A percentile compares a stretch with the other conserved stretches of the same genome.
Conservation (phyloP, 495 filamentous ascomycete species). For the Penicillium daleae region DNA sequence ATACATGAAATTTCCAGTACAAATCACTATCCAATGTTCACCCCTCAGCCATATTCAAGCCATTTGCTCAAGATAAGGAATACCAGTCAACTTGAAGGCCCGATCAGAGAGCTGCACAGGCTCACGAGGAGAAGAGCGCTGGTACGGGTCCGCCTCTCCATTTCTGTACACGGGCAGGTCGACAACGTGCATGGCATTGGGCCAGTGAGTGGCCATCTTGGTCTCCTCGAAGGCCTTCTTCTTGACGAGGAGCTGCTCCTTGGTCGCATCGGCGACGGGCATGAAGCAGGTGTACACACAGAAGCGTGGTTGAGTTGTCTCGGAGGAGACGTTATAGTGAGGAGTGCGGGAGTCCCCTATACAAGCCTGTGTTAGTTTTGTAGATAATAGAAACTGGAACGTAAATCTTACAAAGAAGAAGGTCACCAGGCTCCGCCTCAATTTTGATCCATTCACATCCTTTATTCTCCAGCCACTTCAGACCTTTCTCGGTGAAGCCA, state of each 20-base stretch:
- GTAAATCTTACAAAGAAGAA: slow-evolving; percentile 31
- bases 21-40: background rate
- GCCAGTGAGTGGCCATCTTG: slow-evolving; percentile 24
- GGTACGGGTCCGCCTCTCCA: slow-evolving; percentile 26
- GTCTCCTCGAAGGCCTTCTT: slow-evolving; percentile 34
- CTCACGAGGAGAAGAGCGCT: slow-evolving; percentile 19
- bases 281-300: slow-evolving; percentile 35
- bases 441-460: slow-evolving; percentile 36
- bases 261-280: slow-evolving; percentile 30
- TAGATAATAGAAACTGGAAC: background rate
- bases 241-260: slow-evolving; percentile 31
- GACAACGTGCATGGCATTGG: slow-evolving; percentile 26
- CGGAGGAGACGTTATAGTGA: slow-evolving; percentile 34
- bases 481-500: slow-evolving; percentile 31
- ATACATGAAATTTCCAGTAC: background rate
- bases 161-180: slow-evolving; percentile 22
- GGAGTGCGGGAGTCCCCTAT: slow-evolving; percentile 37
- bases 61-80: slow-evolving; percentile 31
- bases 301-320: slow-evolving; percentile 23
- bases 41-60: background rate
- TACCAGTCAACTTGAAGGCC: slow-evolving; percentile 33
- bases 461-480: slow-evolving; percentile 33
- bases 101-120: slow-evolving; percentile 28
- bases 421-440: slow-evolving; percentile 40
- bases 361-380: background rate